phyloP scores from a whole-genome alignment of 2,329 filamentous ascomycete genomes.

The Fusarium nisikadoi region DNA sequence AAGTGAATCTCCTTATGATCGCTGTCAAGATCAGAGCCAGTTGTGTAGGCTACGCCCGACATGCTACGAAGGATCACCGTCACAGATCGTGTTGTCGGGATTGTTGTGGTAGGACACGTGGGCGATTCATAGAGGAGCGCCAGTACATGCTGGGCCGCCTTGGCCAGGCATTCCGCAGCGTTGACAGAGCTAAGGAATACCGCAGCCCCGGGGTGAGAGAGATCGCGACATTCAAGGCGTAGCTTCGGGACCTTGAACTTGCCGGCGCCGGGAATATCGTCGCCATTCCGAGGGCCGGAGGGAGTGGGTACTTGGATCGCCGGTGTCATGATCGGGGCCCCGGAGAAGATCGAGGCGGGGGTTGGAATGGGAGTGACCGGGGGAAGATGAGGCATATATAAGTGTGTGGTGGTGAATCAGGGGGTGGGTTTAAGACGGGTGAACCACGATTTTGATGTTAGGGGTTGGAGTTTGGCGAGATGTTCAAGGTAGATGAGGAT shows the following conservation, averaged over 20 bases:
- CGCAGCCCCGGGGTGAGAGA: constrained; percentile 67
- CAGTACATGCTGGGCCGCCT: constrained; percentile 75
- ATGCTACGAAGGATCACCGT: constrained; percentile 84
- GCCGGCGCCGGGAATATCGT: constrained; percentile 25
- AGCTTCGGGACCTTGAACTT: constrained; percentile 63
- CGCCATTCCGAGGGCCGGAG: constrained; percentile 25
- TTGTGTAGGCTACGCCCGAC: constrained; percentile 90
- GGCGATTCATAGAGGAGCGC: constrained; percentile 74
- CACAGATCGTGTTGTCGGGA: constrained; percentile 80
- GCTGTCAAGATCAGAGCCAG: constrained; percentile 77
- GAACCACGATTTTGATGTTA: background rate
- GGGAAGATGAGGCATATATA: constrained; percentile 41
- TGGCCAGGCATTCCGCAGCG: constrained; percentile 68
- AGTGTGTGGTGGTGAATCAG: constrained; percentile 1
- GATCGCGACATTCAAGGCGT: constrained; percentile 68
- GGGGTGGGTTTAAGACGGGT: background rate
- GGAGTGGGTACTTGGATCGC: constrained; percentile 37
- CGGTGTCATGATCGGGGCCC: constrained; percentile 43
- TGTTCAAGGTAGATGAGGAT: constrained; percentile 8
- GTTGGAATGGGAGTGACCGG: constrained; percentile 38
- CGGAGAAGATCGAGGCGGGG: constrained; percentile 38
- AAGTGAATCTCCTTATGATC: constrained; percentile 96
- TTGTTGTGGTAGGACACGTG: constrained; percentile 52
- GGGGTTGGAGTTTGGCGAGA: background rate
- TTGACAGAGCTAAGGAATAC: constrained; percentile 76